Percentiles rank a stretch among this genome's conserved stretches.
Evolutionary conservation across 2,329 filamentous ascomycete genomes (phyloP).

Genomic region (Macrophomina phaseolina): DNA sequence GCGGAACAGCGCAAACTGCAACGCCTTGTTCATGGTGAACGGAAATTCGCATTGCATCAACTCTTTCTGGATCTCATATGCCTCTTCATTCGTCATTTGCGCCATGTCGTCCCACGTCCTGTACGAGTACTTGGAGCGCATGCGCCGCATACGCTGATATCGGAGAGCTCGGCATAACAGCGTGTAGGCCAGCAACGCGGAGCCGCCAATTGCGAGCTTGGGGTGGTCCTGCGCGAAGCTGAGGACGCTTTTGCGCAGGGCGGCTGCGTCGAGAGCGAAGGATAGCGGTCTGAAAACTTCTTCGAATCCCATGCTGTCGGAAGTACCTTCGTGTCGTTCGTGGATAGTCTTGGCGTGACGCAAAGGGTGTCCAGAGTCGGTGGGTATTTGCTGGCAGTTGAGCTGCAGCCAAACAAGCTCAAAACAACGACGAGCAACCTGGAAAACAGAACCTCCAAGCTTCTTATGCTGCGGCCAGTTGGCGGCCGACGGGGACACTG

Average conservation of each 20-base stretch:
- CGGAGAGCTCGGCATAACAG: conserved; percentile 45
- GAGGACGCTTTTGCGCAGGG: neutral
- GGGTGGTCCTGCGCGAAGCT: neutral
- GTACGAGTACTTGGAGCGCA: conserved; percentile 52
- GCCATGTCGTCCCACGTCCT: conserved; percentile 52
- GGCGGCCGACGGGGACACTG: neutral
- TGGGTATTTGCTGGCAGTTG: neutral
- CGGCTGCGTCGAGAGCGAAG: neutral
- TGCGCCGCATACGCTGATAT: conserved; percentile 45
- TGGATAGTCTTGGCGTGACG: neutral
- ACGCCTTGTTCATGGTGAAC: conserved; percentile 54
- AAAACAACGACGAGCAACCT: neutral
- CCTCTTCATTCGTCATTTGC: conserved; percentile 62
- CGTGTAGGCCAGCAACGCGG: conserved; percentile 37
- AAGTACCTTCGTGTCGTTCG: neutral
- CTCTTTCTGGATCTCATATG: conserved; percentile 55
- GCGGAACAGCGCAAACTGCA: conserved; percentile 64
- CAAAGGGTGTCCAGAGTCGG: neutral
- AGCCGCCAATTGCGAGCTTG: neutral
- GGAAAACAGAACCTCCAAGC: neutral
- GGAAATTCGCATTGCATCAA: conserved; percentile 63
- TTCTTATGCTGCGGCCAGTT: neutral
- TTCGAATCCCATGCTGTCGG: neutral
- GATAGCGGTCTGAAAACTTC: neutral
- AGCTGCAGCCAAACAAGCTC: neutral